phyloP scores from a whole-genome alignment of 73 alveolate genomes.

The Paramecium sonneborni region DNA sequence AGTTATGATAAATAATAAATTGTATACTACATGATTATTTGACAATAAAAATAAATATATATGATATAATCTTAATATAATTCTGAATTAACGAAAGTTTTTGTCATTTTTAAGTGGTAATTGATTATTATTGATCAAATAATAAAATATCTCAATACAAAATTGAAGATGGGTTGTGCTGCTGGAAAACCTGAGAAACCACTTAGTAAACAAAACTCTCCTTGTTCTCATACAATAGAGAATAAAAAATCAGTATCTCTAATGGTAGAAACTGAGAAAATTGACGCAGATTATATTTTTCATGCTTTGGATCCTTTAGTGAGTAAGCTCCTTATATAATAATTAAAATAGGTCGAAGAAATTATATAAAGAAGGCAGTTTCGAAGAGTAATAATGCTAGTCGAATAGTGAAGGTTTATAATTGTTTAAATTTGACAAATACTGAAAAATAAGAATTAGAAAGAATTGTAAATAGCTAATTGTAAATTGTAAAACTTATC shows the following conservation, averaged over 20 bases:
- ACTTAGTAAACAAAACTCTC: neutral
- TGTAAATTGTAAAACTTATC: slow-evolving; percentile 12
- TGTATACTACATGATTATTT: neutral
- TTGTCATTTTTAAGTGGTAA: neutral
- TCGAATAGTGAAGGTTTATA: neutral
- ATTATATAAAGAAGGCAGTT: neutral
- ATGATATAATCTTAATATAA: no score
- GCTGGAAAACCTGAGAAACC: neutral
- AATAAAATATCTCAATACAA: neutral
- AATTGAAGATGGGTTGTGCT: neutral
- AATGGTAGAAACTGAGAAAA: neutral
- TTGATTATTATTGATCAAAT: neutral
- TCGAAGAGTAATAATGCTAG: neutral
- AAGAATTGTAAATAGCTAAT: neutral
- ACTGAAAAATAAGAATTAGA: neutral
- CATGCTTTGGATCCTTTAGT: slow-evolving; percentile 3
- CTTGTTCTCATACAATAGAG: neutral
- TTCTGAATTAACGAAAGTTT: neutral
- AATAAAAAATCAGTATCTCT: neutral
- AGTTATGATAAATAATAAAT: neutral
- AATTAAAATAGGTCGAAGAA: neutral
- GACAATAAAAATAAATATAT: neutral
- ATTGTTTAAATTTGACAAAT: neutral
- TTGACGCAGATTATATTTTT: neutral
- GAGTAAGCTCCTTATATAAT: neutral